Base-by-base conservation (phyloP, 805 yeast species). In the Monosporozyma solicola region DNA sequence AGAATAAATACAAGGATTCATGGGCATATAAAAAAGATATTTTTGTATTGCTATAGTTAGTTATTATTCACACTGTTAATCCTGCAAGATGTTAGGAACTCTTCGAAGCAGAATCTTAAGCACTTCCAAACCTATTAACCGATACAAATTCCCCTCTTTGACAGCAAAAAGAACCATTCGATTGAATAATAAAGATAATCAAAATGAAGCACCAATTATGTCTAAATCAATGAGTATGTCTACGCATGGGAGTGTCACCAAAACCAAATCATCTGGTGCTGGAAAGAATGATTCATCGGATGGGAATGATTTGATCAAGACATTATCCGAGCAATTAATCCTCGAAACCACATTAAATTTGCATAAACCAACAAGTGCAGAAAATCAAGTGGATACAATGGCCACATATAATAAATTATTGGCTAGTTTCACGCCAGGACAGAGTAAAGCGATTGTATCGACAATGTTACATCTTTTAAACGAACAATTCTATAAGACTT, bases 401-500 rank as follows among this genome's bases (percentile, higher is more conserved):
- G 32, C 50, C 25, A 56, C 59, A 6, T 59, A 58, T 50, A 51
- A 65, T 16, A 51, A 46, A 6, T 13, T 20, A 13, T 44, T 49
- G 27, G 58, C 56, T 47, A 62, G 61, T 2, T 67, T 67, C 29
- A 59, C 61, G 1, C 47, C 55, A 1, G 50, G 54, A 22, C 69
- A 68, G 53, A 59, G 66, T 44, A 56, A 57, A 31, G 43, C 57
- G 1, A 55, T 68, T 7, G 53, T 62, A 7, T 58, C 59, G 22
- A 64, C 81, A 46, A 63, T 82, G 6, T 22, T 51, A 16, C 39
- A 32, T 29, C 60, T 65, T 2, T 53, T 75, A 35, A 63, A 65
- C 60, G 72, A 59, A 58, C 72, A 60, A 64, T 69, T 83, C 37
- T 73, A 75, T 48, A 65, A 70, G 4, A 73, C 72, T 53, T 80